Percentiles rank a stretch among this genome's conserved stretches.
These are phyloP conservation scores for Trebouxia sp. DNA, from an alignment of 139 green algal genomes.

Conservation along the genomic window DNA sequence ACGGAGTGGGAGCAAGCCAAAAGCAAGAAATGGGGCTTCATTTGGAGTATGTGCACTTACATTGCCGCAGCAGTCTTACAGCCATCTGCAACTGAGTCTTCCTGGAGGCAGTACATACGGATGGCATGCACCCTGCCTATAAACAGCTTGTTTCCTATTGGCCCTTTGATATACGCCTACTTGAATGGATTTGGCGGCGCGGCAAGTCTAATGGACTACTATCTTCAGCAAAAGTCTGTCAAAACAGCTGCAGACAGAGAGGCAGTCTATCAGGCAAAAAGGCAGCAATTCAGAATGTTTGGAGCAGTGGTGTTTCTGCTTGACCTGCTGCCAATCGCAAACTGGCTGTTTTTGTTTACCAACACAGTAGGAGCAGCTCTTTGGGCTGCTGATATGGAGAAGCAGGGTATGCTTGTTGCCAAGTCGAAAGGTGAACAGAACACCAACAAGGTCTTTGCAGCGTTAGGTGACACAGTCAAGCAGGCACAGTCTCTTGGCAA, in stretches of 20 bases:
- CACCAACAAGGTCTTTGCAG: neutral
- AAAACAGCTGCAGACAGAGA: constrained; percentile 7
- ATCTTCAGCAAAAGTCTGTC: neutral
- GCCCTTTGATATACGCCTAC: neutral
- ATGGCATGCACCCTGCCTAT: constrained; percentile 7
- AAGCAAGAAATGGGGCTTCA: neutral
- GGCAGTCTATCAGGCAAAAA: constrained; percentile 9
- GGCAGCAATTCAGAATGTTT: constrained; percentile 14
- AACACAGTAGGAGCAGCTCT: constrained; percentile 34
- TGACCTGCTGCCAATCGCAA: constrained; percentile 20
- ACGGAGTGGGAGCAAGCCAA: neutral
- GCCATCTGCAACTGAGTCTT: neutral
- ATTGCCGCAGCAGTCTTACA: neutral
- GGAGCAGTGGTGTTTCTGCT: constrained; percentile 22
- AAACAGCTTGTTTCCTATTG: neutral
- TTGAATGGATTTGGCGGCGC: constrained; percentile 24
- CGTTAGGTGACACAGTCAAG: neutral
- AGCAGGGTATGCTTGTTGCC: neutral
- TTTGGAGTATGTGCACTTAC: neutral
- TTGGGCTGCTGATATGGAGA: constrained; percentile 39
- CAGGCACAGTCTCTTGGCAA: constrained; percentile 9
- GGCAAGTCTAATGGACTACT: constrained; percentile 7
- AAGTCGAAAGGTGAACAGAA: neutral
- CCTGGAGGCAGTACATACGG: constrained; percentile 7
- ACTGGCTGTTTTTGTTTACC: constrained; percentile 29